Base-by-base conservation (phyloP, 345 rosid genomes). In the Melastoma malabathricum region DNA sequence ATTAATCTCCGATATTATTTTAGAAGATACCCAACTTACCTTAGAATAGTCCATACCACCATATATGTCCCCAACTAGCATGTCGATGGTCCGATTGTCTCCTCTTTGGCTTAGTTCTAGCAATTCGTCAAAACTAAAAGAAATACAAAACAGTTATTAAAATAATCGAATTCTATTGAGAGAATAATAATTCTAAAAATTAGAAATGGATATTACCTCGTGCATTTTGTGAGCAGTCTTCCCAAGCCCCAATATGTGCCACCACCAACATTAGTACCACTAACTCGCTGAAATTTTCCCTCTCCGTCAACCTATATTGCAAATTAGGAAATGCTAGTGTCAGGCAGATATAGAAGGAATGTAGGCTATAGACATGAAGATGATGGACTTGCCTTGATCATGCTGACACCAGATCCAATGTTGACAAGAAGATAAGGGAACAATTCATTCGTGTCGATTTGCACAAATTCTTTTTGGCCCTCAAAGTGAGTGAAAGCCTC, bases 171-270 rank as follows among this genome's bases (percentile, higher is more conserved):
- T 29, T 29, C 1, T 29, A 29, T 5, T 29, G 38, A 55, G 54
- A 18, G 10, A 50, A 47, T 48, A 54, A 6, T 23, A 17, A 17
- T 18, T 48, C 47, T 54, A 67, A 58, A 58, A 64, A 46, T 29
- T 65, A 8, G 46, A 18, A 19, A 29, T 18, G n/a, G 16, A 23
- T 13, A 27, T 50, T 17, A 90, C 98, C 92, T 90, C 62, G 79
- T 86, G 85, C 98, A 90, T 72, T 87, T 87, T 3, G 95, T 90
- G 52, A 90, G 61, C 58, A 89, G 87, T 71, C 75, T 82, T 69
- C 98, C 98, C 73, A 90, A 73, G 56, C 98, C 98, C 95, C 95
- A 90, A 44, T 86, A 90, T 49, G 98, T 86, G 61, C 98, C 98
- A 69, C 98, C 98, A 15, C 98, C 98, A 55, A 86, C 96, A 75